Base-by-base conservation (phyloP, 1,284 basidiomycete genomes). In the Golubevia pallescens region DNA sequence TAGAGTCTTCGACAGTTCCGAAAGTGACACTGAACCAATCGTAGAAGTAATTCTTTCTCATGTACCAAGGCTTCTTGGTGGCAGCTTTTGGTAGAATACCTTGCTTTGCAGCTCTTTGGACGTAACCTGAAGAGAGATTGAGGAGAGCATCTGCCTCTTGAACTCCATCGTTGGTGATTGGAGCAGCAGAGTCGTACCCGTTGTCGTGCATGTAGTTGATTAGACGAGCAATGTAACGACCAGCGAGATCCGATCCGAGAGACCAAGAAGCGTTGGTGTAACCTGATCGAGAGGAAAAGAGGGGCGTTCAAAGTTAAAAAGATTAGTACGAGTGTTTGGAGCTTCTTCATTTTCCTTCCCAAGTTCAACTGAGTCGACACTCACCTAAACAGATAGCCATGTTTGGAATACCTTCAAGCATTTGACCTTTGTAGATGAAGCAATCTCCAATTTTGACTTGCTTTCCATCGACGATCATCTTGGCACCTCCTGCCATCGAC, bases 181-280 rank as follows among this genome's bases (percentile, higher is more conserved):
- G 69, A 13, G 65, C 69, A n/a, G 64, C 51, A 16, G 52, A 16
- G 6, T 61, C 58, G 10, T 23, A 34, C 4, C 62, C 62, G 14
- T 32, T 19, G 3, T 74, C 63, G 58, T 78, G 65, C 66, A 77
- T 68, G 63, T 79, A 61, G 58, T 70, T 68, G 60, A 85, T 63
- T 23, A 85, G 48, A 1, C 76, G 60, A 19, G 70, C 67, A 23
- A 83, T 62, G 51, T 69, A 79, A 60, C 76, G 76, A 1, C 76
- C 77, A 1, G 77, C 77, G 65, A 75, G 75, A 63, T 83, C 78
- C 6, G 72, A 72, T 19, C 84, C 84, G 1, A 84, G 68, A 1
- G 84, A 83, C 80, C 81, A 86, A 2, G 79, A 80, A 1, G 78
- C 78, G 62, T 83, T 82, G 61, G 77, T 78, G 73, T 84, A 86